Evolutionary conservation across 352 stramenopile genomes (phyloP).

Genomic region (Aphanomyces stellatus): DNA sequence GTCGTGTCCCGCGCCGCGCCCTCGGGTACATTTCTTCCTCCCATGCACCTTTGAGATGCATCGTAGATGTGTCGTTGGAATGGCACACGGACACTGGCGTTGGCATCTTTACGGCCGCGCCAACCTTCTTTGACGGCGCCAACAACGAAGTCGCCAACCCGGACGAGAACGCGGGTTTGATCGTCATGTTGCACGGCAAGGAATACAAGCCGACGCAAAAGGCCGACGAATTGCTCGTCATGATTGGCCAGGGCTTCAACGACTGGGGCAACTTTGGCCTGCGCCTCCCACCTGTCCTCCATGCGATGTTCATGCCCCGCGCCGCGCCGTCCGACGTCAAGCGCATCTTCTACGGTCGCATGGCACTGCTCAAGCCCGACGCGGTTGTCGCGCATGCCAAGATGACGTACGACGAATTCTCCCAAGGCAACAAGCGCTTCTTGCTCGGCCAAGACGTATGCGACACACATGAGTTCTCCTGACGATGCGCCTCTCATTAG

Average conservation of each 20-base stretch:
- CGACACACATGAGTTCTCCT: neutral
- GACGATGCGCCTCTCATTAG: neutral
- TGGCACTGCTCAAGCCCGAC: slow-evolving; percentile 6
- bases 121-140: slow-evolving; percentile 55
- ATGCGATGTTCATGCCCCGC: slow-evolving; percentile 60
- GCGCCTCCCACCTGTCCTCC: slow-evolving; percentile 46
- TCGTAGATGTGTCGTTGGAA: slow-evolving; percentile 46
- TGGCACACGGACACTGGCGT: slow-evolving; percentile 72
- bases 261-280: slow-evolving; percentile 39
- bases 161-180: slow-evolving; percentile 43
- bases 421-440: slow-evolving; percentile 8
- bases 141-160: slow-evolving; percentile 34
- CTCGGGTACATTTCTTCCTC: neutral
- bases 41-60: neutral
- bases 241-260: slow-evolving; percentile 64
- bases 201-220: slow-evolving; percentile 49
- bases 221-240: slow-evolving; percentile 67
- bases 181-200: slow-evolving; percentile 52
- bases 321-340: neutral
- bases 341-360: slow-evolving; percentile 14
- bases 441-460: neutral
- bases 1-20: slow-evolving; percentile 2
- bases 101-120: slow-evolving; percentile 64
- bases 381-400: slow-evolving; percentile 9
- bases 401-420: neutral